Percentiles rank a stretch among this genome's conserved stretches.
Evolutionary conservation across 176 grass and related monocot species (phyloP).

Genomic region (Urochloa ruziziensis): DNA sequence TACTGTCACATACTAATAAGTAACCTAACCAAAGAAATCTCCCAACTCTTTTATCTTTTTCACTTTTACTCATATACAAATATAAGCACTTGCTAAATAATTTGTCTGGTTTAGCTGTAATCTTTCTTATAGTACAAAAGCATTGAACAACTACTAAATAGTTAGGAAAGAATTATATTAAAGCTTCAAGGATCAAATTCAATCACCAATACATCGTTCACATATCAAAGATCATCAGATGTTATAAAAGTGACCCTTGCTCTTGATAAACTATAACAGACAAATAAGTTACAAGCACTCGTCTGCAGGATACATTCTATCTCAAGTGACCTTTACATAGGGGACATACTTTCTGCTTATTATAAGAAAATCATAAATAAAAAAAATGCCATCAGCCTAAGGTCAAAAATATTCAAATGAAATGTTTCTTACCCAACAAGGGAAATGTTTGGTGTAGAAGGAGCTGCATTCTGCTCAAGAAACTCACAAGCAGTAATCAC

Average conservation of each 20-base stretch:
- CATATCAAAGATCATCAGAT: neutral
- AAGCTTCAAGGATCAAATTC: neutral
- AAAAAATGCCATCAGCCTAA: neutral
- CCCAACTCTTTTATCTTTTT: neutral
- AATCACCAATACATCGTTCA: neutral
- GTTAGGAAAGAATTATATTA: neutral
- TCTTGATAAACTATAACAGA: neutral
- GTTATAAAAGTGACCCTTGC: neutral
- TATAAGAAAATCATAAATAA: neutral
- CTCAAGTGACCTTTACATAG: neutral
- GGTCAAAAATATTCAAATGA: conserved; percentile 8
- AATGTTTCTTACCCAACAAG: conserved; percentile 67
- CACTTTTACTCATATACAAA: neutral
- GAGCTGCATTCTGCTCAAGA: conserved; percentile 89
- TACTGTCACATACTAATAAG: neutral
- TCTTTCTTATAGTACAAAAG: neutral
- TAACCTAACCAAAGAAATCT: neutral
- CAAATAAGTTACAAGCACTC: conserved; percentile 7
- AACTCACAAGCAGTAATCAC: conserved; percentile 98
- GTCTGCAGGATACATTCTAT: conserved; percentile 11
- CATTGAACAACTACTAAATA: neutral
- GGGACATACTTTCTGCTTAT: neutral
- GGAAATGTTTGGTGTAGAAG: conserved; percentile 81
- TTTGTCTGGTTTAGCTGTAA: neutral
- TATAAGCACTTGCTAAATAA: neutral